A percentile compares a stretch with the other conserved stretches of the same genome.
phyloP scores from a whole-genome alignment of 2,329 filamentous ascomycete species.

The Xylariaceae sp. region DNA sequence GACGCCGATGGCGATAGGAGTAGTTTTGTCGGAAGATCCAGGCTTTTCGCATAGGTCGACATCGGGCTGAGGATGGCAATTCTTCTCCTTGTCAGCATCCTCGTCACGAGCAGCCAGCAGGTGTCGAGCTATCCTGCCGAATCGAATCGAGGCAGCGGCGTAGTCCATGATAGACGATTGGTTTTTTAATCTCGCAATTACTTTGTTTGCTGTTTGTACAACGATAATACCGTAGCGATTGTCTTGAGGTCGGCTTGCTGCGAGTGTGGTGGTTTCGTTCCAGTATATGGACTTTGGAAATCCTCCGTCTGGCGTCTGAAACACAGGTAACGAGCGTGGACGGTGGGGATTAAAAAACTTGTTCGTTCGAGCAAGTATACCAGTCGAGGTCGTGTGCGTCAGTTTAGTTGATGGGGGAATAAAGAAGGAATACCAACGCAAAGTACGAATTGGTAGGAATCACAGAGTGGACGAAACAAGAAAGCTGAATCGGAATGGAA shows the following conservation, averaged over 20 bases:
- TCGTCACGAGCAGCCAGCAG: slow-evolving; percentile 29
- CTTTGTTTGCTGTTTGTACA: neutral
- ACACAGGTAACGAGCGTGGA: neutral
- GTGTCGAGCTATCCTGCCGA: slow-evolving; percentile 30
- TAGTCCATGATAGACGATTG: slow-evolving; percentile 20
- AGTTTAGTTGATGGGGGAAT: neutral
- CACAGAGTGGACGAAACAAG: slow-evolving; percentile 1
- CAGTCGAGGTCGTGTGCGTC: neutral
- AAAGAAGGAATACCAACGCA: slow-evolving; percentile 8
- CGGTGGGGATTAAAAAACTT: slow-evolving; percentile 5
- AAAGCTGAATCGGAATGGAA: neutral
- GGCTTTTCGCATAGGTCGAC: slow-evolving; percentile 42
- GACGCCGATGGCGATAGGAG: slow-evolving; percentile 34
- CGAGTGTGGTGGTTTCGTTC: too few species aligned
- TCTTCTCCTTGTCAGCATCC: slow-evolving; percentile 19
- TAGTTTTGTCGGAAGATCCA: slow-evolving; percentile 25
- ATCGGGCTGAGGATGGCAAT: slow-evolving; percentile 38
- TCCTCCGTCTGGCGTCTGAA: neutral
- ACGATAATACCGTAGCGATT: too few species aligned
- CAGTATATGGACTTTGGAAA: neutral
- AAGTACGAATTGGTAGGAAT: slow-evolving; percentile 1
- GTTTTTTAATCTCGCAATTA: neutral
- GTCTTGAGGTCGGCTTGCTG: too few species aligned
- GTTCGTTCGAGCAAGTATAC: neutral
- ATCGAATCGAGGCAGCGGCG: slow-evolving; percentile 11